Percentiles rank a stretch among this genome's conserved stretches.
These are phyloP conservation scores for Epipyxis sp. DNA, from an alignment of 108 stramenopile genomes.

Conservation along the genomic window DNA sequence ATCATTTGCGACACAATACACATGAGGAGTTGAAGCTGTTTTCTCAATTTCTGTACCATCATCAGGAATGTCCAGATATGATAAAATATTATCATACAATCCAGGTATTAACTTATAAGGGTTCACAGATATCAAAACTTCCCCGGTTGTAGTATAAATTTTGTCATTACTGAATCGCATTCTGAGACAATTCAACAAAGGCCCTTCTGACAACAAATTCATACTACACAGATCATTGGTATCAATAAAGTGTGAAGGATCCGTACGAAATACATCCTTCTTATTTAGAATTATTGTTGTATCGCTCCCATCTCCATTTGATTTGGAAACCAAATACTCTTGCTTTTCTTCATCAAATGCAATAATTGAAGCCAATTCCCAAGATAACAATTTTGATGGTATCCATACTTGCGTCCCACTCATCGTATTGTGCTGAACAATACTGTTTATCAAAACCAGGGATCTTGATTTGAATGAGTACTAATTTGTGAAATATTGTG, in stretches of 20 bases:
- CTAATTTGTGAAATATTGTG: no score
- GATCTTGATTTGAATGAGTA: no score
- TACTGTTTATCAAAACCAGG: no score
- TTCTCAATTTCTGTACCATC: neutral
- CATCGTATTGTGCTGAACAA: no score
- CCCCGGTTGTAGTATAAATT: constrained; percentile 98
- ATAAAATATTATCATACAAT: constrained; percentile 46
- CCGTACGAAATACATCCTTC: constrained; percentile 37
- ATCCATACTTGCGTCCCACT: no score
- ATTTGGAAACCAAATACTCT: no score
- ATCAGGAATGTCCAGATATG: neutral
- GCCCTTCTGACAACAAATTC: constrained; percentile 65
- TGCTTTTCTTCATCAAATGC: no score
- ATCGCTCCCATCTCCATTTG: no score
- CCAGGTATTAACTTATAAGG: constrained; percentile 75
- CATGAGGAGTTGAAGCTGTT: constrained; percentile 59
- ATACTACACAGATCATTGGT: constrained; percentile 56
- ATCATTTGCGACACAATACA: constrained; percentile 70
- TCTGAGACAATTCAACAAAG: constrained; percentile 56
- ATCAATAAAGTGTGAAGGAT: constrained; percentile 55
- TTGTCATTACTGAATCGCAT: constrained; percentile 52
- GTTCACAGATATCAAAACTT: constrained; percentile 97
- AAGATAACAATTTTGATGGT: no score
- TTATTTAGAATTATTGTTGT: no score
- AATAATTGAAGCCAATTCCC: no score